Evolutionary conservation across 83 land plant species (phyloP), one percentile per base, ranked within the genome.

Genomic region (Picea abies): DNA sequence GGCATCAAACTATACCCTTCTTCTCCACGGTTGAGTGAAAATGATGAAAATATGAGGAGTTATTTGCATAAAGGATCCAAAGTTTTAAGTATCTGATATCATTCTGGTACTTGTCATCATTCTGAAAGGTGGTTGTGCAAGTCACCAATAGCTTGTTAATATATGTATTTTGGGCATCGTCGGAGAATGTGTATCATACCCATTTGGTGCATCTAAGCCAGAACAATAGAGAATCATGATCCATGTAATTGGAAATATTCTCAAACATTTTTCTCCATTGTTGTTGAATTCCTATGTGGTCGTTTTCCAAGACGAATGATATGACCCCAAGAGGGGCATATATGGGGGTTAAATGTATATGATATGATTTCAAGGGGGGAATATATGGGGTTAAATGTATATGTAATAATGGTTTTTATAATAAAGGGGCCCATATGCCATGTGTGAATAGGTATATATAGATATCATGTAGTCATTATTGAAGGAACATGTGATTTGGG

Each of bases 51-150:
- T 95, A 91, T 44, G 87, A 77, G 58, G 85, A 86, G 32, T 56
- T 64, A 72, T 94, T 94, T 67, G 91, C 92, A 85, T 90, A 85
- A 63, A 90, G 81, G 32, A 90, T 77, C 89, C 92, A 92, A 35
- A 92, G 79, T 75, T 86, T 88, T 80, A 92, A 88, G 70, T 85
- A 85, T 77, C 90, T 66, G 78, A 71, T 11, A 78, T 92, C 92
- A 47, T 84, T 65, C 23, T 60, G 44, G 86, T 90, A 88, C 71
- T 69, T 82, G 0, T 78, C 67, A 29, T 84, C 81, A 60, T 66
- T 61, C 70, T 83, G 80, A 86, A 92, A 92, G 12, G 10, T 62
- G 29, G 11, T 3, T 41, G 89, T 81, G 83, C 90, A 90, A 8
- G 77, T 83, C 52, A 82, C 83, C 8, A 88, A 25, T 6, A 87